Evolutionary conservation across 768 basidiomycete genomes (phyloP).

Genomic region (Asterophora lycoperdoides): DNA sequence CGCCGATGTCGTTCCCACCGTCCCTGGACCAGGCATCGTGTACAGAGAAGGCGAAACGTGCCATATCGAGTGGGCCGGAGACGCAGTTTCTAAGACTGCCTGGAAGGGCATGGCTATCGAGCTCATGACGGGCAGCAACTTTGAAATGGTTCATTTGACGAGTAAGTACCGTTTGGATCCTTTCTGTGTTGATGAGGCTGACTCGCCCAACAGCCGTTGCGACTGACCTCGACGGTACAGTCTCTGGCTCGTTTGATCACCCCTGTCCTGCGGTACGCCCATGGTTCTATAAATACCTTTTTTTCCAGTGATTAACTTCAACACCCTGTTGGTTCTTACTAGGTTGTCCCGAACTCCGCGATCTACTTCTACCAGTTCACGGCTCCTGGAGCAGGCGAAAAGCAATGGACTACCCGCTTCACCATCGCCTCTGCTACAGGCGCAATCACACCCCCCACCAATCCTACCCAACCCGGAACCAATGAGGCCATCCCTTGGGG

Average conservation of each 20-base stretch:
- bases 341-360: slow-evolving; percentile 61
- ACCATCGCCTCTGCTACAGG: slow-evolving; percentile 55
- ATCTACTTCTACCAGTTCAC: slow-evolving; percentile 85
- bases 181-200: not conserved
- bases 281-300: not conserved
- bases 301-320: not conserved
- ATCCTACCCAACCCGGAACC: slow-evolving; percentile 50
- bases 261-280: slow-evolving; percentile 63
- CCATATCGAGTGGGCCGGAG: slow-evolving; percentile 53
- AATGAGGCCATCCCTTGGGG: slow-evolving; percentile 64
- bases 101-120: slow-evolving; percentile 76
- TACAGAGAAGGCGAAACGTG: slow-evolving; percentile 59
- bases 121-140: slow-evolving; percentile 78
- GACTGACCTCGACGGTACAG: slow-evolving; percentile 59
- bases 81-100: slow-evolving; percentile 41
- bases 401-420: slow-evolving; percentile 75
- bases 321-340: not conserved
- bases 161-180: slow-evolving; percentile 42
- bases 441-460: slow-evolving; percentile 41
- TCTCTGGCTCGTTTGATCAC: slow-evolving; percentile 44
- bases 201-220: slow-evolving; percentile 47
- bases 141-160: slow-evolving; percentile 60
- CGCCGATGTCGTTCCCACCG: slow-evolving; percentile 56
- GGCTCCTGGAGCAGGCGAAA: slow-evolving; percentile 33
- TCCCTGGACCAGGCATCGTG: slow-evolving; percentile 54